Evolutionary conservation across 1,284 basidiomycete genomes (phyloP), one percentile per base, ranked within the genome.

Genomic region (Rhodotorula sp.): DNA sequence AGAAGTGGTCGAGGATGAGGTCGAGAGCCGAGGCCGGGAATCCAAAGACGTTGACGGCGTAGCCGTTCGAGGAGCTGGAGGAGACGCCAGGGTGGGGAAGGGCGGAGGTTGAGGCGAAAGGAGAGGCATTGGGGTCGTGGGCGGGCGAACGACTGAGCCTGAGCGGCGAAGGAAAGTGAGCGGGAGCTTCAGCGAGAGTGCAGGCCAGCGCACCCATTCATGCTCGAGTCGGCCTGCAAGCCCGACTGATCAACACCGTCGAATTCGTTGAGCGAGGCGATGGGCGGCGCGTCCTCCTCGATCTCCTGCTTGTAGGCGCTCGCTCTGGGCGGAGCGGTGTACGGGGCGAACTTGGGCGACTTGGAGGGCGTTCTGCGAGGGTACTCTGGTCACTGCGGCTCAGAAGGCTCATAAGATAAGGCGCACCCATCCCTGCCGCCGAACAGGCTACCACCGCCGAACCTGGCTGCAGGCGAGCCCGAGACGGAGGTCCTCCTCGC

Each of bases 201-300:
- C n/a, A 4, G 10, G 48, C 48, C 9, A 22, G 34, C 12, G 44
- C 39, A 61, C 66, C 44, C 25, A 54, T 37, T 64, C 56, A 48
- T 64, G 44, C 17, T 34, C 17, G 67, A 60, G 53, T 74, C 71
- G 60, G 71, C 71, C n/a, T 62, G 60, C 32, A 61, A 21, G 13
- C 27, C 29, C 2, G 55, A 29, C n/a, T 17, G 2, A 29, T 53
- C 57, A 50, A 53, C 8, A 39, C 32, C 27, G n/a, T 77, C 73
- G 15, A 63, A 76, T 51, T 78, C 77, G 59, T 73, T 71, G 17
- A 79, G 66, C 5, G 76, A 77, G 5, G 77, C 72, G 15, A 75
- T 62, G 4, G 78, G 78, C 39, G 78, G 78, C 9, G 78, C 78
- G 61, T 79, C 77, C 51, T 79, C 78, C 37, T 79, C 77, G 66